Conservation (phyloP, 148 eudicot genomes). For the Pouteria glomerata region DNA sequence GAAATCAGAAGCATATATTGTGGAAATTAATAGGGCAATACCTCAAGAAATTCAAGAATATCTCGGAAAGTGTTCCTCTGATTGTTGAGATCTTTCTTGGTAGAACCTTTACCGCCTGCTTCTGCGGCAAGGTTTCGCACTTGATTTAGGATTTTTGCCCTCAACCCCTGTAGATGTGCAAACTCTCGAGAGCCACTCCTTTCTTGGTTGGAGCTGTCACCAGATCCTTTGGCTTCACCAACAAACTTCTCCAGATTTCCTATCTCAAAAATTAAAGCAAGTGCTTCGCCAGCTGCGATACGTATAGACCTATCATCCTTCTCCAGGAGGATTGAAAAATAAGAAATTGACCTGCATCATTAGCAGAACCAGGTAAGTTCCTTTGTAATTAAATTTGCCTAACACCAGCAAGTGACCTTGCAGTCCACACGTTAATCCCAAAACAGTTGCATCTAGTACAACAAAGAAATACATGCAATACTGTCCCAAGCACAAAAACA, state of each 20-base stretch:
- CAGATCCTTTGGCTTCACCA: constrained; percentile 30
- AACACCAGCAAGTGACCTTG: no score
- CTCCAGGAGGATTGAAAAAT: constrained; percentile 60
- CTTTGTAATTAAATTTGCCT: not conserved
- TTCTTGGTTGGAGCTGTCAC: constrained; percentile 31
- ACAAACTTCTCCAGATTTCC: constrained; percentile 61
- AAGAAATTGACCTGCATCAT: constrained; percentile 61
- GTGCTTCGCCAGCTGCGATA: constrained; percentile 90
- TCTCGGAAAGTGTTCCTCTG: constrained; percentile 62
- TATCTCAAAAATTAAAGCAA: constrained; percentile 71
- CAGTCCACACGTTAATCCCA: not conserved
- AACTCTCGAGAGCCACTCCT: constrained; percentile 24
- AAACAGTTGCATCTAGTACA: not conserved
- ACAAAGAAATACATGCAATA: not conserved
- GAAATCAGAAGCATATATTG: not conserved
- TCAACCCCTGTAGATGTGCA: constrained; percentile 46
- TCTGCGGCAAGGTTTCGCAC: constrained; percentile 60
- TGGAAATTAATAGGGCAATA: constrained; percentile 18
- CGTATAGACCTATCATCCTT: constrained; percentile 83
- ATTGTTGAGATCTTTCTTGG: constrained; percentile 71
- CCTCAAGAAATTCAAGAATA: constrained; percentile 75
- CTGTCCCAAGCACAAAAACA: not conserved
- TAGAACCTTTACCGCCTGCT: constrained; percentile 75
- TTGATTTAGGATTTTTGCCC: constrained; percentile 59
- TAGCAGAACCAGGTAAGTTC: not conserved